Evolutionary conservation across 148 eudicot genomes (phyloP), one percentile per base, ranked within the genome.

Genomic region (Silene uniflora): DNA sequence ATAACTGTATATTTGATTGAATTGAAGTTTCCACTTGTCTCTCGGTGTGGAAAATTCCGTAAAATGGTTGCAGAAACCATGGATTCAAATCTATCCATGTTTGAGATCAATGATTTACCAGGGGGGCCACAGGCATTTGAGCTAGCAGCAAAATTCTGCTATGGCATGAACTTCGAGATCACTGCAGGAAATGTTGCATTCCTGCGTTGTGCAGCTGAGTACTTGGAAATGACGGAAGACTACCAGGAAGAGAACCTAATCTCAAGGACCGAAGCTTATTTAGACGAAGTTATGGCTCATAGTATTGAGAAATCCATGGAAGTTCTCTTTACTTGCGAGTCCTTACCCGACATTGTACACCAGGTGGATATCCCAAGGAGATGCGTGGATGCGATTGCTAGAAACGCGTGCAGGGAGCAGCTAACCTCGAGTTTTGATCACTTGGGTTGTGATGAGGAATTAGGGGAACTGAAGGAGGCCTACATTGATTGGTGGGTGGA

Each of bases 401-500:
- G 29, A 8, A 88, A 74, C 21, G 87, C 92, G 9, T 80, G 85
- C 25, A 84, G 82, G 75, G 93, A 89, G 81, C 97, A 89, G 75
- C 76, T 88, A 24, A 80, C 81, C 61, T 84, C 87, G 4, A 85
- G 84, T 24, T 75, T 89, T 22, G 81, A 82, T 56, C 90, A 76
- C 64, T 60, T 85, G 54, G 85, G 73, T 23, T 74, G 78, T 35
- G 79, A 82, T 44, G 80, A 75, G 12, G 83, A 81, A 62, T 77
- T 83, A 1, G 18, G 76, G 47, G 89, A 89, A 18, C 73, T 83
- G 8, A 89, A 82, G 76, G 77, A 69, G 42, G 70, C 68, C 17
- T 80, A 75, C 69, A 66, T 82, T 5, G 91, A 86, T 27, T 90
- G 95, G 91, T 90, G 92, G 95, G 80, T 86, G 8, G 90, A 88